These are phyloP conservation scores for Auxenochlorella protothecoides DNA, from an alignment of 139 green algal species.

Conservation along the genomic window DNA sequence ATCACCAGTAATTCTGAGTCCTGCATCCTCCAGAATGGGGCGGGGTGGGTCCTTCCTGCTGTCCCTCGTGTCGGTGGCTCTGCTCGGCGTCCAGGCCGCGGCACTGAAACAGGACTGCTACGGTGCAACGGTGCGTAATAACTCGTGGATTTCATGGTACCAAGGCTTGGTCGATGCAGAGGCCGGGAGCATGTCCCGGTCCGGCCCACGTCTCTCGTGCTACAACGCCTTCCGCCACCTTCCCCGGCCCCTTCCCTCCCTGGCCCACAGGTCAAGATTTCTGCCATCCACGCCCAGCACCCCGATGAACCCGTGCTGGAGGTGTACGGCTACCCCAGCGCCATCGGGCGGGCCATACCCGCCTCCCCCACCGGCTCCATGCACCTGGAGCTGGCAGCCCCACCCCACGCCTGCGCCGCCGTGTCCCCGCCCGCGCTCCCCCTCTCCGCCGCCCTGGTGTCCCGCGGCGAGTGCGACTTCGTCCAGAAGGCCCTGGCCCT, in stretches of 20 bases:
- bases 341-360: slow-evolving; percentile 7
- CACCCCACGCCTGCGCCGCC: slow-evolving; percentile 8
- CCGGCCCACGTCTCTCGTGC: too few relatives aligned
- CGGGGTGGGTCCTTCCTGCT: too few relatives aligned
- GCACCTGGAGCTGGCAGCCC: slow-evolving; percentile 1
- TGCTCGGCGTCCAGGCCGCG: not conserved
- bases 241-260: too few relatives aligned
- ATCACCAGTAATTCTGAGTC: too few relatives aligned
- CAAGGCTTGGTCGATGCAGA: not conserved
- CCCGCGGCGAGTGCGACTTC: slow-evolving; percentile 55
- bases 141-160: too few relatives aligned
- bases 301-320: not conserved
- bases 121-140: slow-evolving; percentile 5
- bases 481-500: slow-evolving; percentile 40
- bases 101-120: slow-evolving; percentile 8
- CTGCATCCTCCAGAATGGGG: too few relatives aligned
- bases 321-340: slow-evolving; percentile 18
- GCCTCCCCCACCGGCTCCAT: not conserved
- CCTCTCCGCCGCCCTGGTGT: slow-evolving; percentile 34
- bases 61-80: not conserved
- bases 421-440: not conserved
- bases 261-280: too few relatives aligned
- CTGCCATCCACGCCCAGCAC: too few relatives aligned
- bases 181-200: too few relatives aligned
- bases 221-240: too few relatives aligned